Percentiles rank a stretch among this genome's conserved stretches.
phyloP scores from a whole-genome alignment of 2,329 filamentous ascomycete species.

The Metarhizium guizhouense region DNA sequence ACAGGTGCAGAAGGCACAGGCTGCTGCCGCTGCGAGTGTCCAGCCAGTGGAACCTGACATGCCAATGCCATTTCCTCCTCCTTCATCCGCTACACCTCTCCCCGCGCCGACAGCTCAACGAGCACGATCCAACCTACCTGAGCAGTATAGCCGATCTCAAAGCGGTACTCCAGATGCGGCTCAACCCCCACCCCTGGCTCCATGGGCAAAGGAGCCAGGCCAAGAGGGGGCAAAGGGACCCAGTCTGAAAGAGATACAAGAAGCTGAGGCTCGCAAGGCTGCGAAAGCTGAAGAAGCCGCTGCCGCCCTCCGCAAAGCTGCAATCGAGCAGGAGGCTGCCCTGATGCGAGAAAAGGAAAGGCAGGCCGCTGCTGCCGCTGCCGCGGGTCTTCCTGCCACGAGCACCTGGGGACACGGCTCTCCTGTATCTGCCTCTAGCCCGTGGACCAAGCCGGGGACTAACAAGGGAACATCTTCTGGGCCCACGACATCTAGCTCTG shows the following conservation, averaged over 20 bases:
- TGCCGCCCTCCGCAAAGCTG: constrained; percentile 65
- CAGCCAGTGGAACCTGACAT: constrained; percentile 51
- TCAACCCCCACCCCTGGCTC: constrained; percentile 67
- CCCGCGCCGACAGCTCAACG: constrained; percentile 85
- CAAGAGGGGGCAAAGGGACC: constrained; percentile 67
- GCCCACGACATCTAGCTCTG: constrained; percentile 12
- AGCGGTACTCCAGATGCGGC: constrained; percentile 63
- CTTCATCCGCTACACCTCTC: constrained; percentile 70
- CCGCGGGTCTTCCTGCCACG: constrained; percentile 73
- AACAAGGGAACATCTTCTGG: constrained; percentile 27
- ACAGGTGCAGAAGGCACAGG: constrained; percentile 70
- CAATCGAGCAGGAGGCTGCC: constrained; percentile 69
- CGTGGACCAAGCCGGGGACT: constrained; percentile 58
- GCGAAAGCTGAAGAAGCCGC: constrained; percentile 80
- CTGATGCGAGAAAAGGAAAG: constrained; percentile 52
- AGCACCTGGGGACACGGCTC: constrained; percentile 84
- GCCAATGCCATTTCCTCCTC: constrained; percentile 67
- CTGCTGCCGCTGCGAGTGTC: constrained; percentile 30
- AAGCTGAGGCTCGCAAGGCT: constrained; percentile 86
- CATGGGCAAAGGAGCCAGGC: constrained; percentile 86
- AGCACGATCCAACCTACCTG: constrained; percentile 73
- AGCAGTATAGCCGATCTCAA: constrained; percentile 61
- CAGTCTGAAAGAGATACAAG: constrained; percentile 93
- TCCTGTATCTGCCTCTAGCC: constrained; percentile 55
- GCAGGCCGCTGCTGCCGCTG: constrained; percentile 38